Conservation (phyloP, 768 basidiomycete species). For the Ramaria rubella region DNA sequence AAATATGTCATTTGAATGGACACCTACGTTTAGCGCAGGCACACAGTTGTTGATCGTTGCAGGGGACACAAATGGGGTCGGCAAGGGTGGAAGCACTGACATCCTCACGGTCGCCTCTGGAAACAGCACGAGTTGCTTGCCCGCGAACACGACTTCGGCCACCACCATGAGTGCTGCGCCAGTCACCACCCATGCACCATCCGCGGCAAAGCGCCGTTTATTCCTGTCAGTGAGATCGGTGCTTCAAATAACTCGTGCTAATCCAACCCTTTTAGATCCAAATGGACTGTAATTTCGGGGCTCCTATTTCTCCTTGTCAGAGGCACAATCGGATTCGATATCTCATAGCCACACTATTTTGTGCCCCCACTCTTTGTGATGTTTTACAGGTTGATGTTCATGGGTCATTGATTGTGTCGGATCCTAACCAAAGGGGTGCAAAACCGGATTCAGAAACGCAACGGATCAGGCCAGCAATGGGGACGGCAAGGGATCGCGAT, state of each 20-base stretch:
- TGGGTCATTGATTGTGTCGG: too few relatives aligned
- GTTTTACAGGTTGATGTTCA: too few relatives aligned
- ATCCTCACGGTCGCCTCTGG: conserved; percentile 6
- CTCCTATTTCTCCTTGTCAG: background rate
- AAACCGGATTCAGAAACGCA: too few relatives aligned
- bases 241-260: background rate
- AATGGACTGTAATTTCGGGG: background rate
- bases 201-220: background rate
- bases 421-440: too few relatives aligned
- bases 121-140: background rate
- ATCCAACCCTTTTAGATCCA: background rate
- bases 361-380: too few relatives aligned
- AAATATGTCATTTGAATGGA: conserved; percentile 13
- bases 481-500: too few relatives aligned
- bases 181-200: background rate
- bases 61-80: conserved; percentile 14
- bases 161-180: background rate
- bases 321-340: background rate
- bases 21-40: conserved; percentile 11
- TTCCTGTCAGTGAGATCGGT: background rate
- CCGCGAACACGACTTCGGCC: background rate
- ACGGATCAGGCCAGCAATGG: too few relatives aligned
- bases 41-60: conserved; percentile 15
- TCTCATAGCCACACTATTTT: too few relatives aligned
- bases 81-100: conserved; percentile 15